Evolutionary conservation across 169 alveolate genomes (phyloP).

Genomic region (Theileria annulata): DNA sequence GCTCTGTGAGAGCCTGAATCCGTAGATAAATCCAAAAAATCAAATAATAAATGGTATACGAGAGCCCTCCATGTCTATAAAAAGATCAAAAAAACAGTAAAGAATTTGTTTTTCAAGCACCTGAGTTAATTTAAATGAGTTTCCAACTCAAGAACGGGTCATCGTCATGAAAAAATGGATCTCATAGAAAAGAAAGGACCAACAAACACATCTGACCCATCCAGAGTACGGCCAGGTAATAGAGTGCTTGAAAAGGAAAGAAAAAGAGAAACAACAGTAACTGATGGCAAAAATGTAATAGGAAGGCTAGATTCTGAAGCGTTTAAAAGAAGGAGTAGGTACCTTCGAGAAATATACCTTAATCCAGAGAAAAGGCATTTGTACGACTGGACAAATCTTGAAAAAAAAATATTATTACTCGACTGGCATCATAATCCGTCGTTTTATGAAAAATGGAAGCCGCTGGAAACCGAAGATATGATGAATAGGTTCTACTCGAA

Average conservation of each 20-base stretch:
- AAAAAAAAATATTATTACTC: slow-evolving; percentile 59
- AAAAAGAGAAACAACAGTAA: background rate
- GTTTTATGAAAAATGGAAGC: slow-evolving; percentile 48
- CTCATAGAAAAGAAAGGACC: background rate
- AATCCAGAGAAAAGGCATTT: slow-evolving; percentile 53
- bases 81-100: background rate
- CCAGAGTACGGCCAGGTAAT: background rate
- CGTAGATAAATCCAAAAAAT: background rate
- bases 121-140: background rate
- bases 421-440: slow-evolving; percentile 67
- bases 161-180: background rate
- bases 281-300: background rate
- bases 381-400: slow-evolving; percentile 59
- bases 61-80: background rate
- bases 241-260: slow-evolving; percentile 17
- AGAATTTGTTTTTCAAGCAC: background rate
- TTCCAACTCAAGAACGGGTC: background rate
- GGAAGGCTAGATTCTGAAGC: slow-evolving; percentile 57
- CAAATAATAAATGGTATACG: background rate
- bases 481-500: slow-evolving; percentile 44
- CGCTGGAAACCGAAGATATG: slow-evolving; percentile 64
- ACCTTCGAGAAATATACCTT: slow-evolving; percentile 50
- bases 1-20: background rate
- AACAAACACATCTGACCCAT: slow-evolving; percentile 10
- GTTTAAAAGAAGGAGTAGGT: slow-evolving; percentile 49